phyloP scores from a whole-genome alignment of 108 stramenopile genomes.

The Bacterosira constricta region DNA sequence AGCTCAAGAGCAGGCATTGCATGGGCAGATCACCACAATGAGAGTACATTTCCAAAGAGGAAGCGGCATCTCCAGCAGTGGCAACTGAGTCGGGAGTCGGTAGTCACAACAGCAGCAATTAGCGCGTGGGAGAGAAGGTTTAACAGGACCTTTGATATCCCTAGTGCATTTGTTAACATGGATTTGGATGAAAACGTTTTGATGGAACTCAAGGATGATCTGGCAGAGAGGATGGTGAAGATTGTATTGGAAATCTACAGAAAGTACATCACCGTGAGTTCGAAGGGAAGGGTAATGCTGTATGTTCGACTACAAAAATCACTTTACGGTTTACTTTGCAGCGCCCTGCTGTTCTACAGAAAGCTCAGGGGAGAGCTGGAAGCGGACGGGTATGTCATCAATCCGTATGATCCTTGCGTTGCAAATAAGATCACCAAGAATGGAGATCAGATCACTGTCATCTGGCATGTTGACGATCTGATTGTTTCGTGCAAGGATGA shows the following conservation, averaged over 20 bases:
- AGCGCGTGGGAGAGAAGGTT: conserved; percentile 44
- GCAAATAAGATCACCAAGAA: conserved; percentile 36
- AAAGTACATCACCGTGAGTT: conserved; percentile 2
- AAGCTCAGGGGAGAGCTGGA: conserved; percentile 23
- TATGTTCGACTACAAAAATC: conserved; percentile 40
- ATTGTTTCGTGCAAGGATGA: conserved; percentile 23
- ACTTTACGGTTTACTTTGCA: conserved; percentile 43
- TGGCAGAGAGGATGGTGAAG: conserved; percentile 21
- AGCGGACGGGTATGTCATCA: conserved; percentile 20
- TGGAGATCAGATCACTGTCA: conserved; percentile 44
- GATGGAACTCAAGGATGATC: conserved; percentile 20
- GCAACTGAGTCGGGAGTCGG: conserved; percentile 8
- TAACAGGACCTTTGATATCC: conserved; percentile 46
- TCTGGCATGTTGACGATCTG: conserved; percentile 53
- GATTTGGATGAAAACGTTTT: conserved; percentile 28
- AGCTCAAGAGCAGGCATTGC: conserved; percentile 27
- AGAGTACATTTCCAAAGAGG: conserved; percentile 27
- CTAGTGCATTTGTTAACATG: conserved; percentile 50
- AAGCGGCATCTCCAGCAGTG: conserved; percentile 30
- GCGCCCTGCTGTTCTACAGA: conserved; percentile 40
- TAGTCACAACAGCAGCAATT: conserved; percentile 29
- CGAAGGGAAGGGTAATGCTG: conserved; percentile 28
- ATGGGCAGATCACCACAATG: conserved; percentile 33
- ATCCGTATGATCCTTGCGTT: conserved; percentile 50
- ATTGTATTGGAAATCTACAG: not conserved